Conservation (phyloP, 2,329 filamentous ascomycete species). For the Graphilbum ipis-grandicollis region DNA sequence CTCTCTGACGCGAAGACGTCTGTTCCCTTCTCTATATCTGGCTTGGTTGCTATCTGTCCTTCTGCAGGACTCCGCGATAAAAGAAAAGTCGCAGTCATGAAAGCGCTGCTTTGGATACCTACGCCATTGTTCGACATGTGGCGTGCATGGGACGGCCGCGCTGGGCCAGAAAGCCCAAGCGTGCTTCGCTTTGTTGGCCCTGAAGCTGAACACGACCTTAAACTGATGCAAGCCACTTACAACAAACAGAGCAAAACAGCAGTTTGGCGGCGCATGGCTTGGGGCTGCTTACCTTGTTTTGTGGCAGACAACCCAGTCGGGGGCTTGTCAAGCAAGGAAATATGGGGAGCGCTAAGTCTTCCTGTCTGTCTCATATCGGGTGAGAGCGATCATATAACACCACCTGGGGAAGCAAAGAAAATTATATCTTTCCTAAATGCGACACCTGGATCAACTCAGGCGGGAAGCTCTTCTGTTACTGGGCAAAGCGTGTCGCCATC, state of each 20-base stretch:
- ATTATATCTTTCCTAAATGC: constrained; percentile 15
- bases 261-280: constrained; percentile 69
- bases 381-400: constrained; percentile 56
- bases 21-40: constrained; percentile 26
- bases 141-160: constrained; percentile 61
- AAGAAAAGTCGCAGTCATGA: constrained; percentile 30
- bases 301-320: constrained; percentile 32
- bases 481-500: no score
- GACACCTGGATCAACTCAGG: no score
- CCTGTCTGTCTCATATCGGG: constrained; percentile 69
- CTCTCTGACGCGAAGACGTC: constrained; percentile 13
- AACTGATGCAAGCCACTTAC: constrained; percentile 51
- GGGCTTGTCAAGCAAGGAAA: constrained; percentile 49
- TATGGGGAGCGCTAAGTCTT: constrained; percentile 55
- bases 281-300: constrained; percentile 49
- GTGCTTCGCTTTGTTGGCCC: constrained; percentile 61
- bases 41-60: constrained; percentile 70
- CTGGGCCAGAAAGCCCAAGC: constrained; percentile 61
- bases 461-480: no score
- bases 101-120: constrained; percentile 50
- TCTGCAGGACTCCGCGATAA: constrained; percentile 44
- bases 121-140: constrained; percentile 57
- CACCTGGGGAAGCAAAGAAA: constrained; percentile 16
- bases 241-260: constrained; percentile 72
- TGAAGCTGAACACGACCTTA: constrained; percentile 46